Evolutionary conservation across 495 filamentous ascomycete species (phyloP).

Genomic region (Penicillium alfredii): DNA sequence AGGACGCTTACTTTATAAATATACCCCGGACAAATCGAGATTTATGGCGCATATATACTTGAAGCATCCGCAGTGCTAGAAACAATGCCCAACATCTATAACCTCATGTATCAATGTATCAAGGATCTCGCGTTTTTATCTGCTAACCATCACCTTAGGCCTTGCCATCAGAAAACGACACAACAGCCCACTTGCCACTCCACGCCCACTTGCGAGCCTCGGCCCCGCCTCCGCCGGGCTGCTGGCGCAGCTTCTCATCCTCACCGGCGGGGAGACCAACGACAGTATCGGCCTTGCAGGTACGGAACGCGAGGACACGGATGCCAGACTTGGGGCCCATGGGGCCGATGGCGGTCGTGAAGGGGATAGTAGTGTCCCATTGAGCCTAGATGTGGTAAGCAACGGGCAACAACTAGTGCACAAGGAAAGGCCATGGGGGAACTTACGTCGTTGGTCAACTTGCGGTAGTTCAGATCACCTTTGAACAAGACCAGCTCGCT

Average conservation of each 20-base stretch:
- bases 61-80: no score
- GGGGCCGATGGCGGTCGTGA: conserved; percentile 79
- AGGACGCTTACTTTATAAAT: no score
- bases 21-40: no score
- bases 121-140: no score
- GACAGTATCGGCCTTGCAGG: conserved; percentile 92
- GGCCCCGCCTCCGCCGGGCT: conserved; percentile 59
- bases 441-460: conserved; percentile 80
- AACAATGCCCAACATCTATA: no score
- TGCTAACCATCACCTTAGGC: conserved; percentile 24
- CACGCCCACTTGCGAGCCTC: conserved; percentile 89
- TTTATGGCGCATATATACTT: no score
- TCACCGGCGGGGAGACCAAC: conserved; percentile 76
- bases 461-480: conserved; percentile 93
- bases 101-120: no score
- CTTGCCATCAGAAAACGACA: conserved; percentile 79
- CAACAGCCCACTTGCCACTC: conserved; percentile 95
- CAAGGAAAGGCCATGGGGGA: no score
- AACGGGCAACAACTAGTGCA: background rate
- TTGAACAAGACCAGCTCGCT: conserved; percentile 94
- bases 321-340: conserved; percentile 74
- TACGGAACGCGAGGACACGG: conserved; percentile 77
- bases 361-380: conserved; percentile 86
- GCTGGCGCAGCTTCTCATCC: conserved; percentile 70
- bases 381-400: conserved; percentile 47